Evolutionary conservation across 2,329 filamentous ascomycete species (phyloP).

Genomic region (Claviceps fusiformis): DNA sequence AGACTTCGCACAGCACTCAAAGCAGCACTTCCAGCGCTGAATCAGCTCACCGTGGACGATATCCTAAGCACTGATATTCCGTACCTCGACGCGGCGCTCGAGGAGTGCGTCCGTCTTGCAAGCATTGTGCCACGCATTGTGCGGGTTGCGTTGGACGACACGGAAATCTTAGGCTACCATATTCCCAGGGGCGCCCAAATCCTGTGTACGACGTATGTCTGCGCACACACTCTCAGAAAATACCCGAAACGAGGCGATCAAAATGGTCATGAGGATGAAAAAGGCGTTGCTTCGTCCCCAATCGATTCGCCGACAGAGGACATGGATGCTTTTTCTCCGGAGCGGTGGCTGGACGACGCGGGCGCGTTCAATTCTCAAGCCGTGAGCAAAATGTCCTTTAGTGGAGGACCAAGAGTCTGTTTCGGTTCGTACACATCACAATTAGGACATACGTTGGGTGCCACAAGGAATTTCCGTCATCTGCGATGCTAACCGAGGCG

Average conservation of each 20-base stretch:
- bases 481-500: background rate
- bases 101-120: slow-evolving; percentile 1
- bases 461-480: background rate
- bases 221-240: background rate
- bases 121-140: background rate
- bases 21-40: slow-evolving; percentile 2
- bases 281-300: background rate
- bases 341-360: slow-evolving; percentile 5
- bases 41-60: background rate
- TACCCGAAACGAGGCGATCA: background rate
- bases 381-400: background rate
- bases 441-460: background rate
- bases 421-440: background rate
- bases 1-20: slow-evolving; percentile 11
- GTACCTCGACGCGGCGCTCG: slow-evolving; percentile 1
- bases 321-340: slow-evolving; percentile 5
- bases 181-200: slow-evolving; percentile 2
- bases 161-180: background rate
- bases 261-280: background rate
- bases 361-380: background rate
- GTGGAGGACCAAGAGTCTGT: background rate
- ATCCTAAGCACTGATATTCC: background rate
- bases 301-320: background rate
- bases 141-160: background rate
- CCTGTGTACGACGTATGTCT: background rate